A percentile compares a stretch with the other conserved stretches of the same genome.
Evolutionary conservation across 805 yeast species (phyloP).

Genomic region (Blastobotrys attinorum): DNA sequence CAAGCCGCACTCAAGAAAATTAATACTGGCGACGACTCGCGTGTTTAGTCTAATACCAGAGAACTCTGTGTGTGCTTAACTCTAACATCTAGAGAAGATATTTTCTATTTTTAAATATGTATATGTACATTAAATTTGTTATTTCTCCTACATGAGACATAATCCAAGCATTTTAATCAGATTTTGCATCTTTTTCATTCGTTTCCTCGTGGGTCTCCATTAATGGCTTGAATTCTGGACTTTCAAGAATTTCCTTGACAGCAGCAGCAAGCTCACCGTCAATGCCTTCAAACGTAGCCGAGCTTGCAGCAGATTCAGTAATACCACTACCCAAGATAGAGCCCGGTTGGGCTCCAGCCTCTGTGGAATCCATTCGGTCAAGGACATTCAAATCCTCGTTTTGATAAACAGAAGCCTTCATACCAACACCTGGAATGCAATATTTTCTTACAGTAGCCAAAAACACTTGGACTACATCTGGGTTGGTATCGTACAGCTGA

Average conservation of each 20-base stretch:
- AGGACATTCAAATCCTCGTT: slow-evolving; percentile 42
- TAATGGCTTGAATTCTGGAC: slow-evolving; percentile 56
- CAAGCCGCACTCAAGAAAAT: slow-evolving; percentile 2
- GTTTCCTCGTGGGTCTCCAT: slow-evolving; percentile 2
- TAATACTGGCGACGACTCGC: no score
- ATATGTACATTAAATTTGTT: background rate
- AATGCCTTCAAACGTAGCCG: slow-evolving; percentile 11
- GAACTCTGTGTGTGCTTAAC: background rate
- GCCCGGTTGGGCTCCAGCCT: no score
- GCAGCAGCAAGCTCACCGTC: slow-evolving; percentile 50
- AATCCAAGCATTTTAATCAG: background rate
- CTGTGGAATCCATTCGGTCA: slow-evolving; percentile 31
- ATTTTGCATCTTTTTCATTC: background rate
- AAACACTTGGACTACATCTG: slow-evolving; percentile 77
- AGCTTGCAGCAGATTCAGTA: background rate
- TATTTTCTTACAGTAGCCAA: slow-evolving; percentile 71
- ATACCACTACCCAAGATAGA: background rate
- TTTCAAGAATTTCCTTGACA: slow-evolving; percentile 62
- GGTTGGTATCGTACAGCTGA: slow-evolving; percentile 74
- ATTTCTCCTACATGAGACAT: background rate
- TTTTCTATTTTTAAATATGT: background rate
- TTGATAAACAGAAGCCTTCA: slow-evolving; percentile 61
- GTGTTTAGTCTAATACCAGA: no score
- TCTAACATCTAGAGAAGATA: background rate
- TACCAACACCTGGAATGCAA: slow-evolving; percentile 73